A percentile compares a stretch with the other conserved stretches of the same genome.
Evolutionary conservation across 1,139 yeast species (phyloP).

Genomic region (Pichia sp.): DNA sequence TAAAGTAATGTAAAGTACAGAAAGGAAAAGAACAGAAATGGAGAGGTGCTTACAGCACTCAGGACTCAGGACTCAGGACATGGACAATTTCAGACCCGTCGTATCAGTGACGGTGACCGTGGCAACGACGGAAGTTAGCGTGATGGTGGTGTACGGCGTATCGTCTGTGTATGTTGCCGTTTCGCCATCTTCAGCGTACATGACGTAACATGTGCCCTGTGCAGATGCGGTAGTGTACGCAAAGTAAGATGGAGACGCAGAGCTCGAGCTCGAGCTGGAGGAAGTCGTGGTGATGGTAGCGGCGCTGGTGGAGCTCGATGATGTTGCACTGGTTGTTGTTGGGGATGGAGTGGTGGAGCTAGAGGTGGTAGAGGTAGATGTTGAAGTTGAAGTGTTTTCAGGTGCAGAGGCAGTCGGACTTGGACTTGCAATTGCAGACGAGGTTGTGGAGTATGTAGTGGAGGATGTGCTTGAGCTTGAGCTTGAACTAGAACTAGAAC

Average conservation of each 20-base stretch:
- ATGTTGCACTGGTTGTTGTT: conserved; percentile 2
- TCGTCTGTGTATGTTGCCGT: conserved; percentile 21
- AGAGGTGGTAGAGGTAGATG: conserved; percentile 6
- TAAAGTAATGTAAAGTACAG: too few relatives aligned
- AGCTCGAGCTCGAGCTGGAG: conserved; percentile 7
- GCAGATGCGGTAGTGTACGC: conserved; percentile 25
- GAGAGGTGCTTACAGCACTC: too few relatives aligned
- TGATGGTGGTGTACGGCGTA: conserved; percentile 25
- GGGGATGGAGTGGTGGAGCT: conserved; percentile 5
- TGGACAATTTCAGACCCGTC: neutral
- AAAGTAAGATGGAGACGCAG: conserved; percentile 14
- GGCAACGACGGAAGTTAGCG: conserved; percentile 26
- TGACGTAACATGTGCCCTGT: conserved; percentile 28
- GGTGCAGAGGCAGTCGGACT: conserved; percentile 9
- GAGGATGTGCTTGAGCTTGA: neutral
- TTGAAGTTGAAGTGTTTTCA: conserved; percentile 6
- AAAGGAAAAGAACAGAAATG: too few relatives aligned
- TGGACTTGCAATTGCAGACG: conserved; percentile 8
- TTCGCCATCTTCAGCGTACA: conserved; percentile 26
- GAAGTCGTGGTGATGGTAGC: conserved; percentile 3
- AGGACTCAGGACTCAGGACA: too few relatives aligned
- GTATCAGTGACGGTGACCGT: conserved; percentile 23
- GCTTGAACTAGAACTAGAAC: conserved; percentile 1
- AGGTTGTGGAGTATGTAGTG: conserved; percentile 5
- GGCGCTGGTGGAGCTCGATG: conserved; percentile 5